Evolutionary conservation across 345 rosid species (phyloP), one percentile per base, ranked within the genome.

Genomic region (Erodium maritimum): DNA sequence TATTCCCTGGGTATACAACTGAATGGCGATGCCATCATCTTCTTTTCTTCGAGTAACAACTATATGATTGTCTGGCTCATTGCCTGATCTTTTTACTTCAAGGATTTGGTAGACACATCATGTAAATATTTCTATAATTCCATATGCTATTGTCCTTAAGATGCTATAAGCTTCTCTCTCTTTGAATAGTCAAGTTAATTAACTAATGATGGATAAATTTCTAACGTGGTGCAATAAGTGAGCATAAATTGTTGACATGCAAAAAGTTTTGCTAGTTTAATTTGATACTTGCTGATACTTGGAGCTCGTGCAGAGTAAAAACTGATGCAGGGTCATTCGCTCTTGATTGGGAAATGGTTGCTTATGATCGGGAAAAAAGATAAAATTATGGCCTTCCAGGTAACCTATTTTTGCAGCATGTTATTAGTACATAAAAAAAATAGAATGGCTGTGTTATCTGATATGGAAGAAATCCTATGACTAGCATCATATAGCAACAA

Each of bases 361-460:
- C 88, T 73, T 87, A 76, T 57, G 94, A 89, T 65, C 75, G 86
- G 58, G 95, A 71, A 61, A 81, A 82, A 60, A 69, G n/a, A 73
- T 60, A 89, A 79, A 71, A 93, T 93, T 69, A 78, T 93, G 48
- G 88, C 97, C 58, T 93, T 89, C 69, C 97, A 89, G 99, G 99
- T 93, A 76, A 67, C 23, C 5, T 60, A 23, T 61, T 56, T 62
- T 21, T 3, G 17, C 46, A 18, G 19, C 12, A 17, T 22, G 33
- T 11, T 29, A 29, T 29, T 6, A 29, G 5, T 29, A 4, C 9
- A 0, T 5, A 29, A 11, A 5, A 29, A 29, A 29, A 29, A 29
- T 29, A 29, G 37, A 13, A 52, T 50, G 50, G 13, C 29, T 8
- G 23, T 52, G 19, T 37, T 53, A 61, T 61, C 18, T 52, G 21